Evolutionary conservation across 495 filamentous ascomycete genomes (phyloP).

Genomic region (Corynascus novoguineensis): DNA sequence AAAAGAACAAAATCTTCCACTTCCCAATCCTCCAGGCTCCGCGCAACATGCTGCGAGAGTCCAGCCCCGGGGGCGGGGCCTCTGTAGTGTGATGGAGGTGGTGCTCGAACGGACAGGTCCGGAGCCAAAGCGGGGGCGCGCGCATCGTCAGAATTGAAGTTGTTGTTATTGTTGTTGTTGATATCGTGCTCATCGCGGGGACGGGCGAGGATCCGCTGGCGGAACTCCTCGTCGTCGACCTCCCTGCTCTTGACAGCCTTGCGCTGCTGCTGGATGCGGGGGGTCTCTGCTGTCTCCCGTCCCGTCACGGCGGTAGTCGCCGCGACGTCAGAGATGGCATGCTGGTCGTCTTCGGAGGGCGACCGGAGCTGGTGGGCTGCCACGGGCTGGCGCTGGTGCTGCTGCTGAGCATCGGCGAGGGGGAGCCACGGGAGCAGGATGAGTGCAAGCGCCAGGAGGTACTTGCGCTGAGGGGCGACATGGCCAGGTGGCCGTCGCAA

Average conservation of each 20-base stretch:
- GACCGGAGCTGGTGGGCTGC: slow-evolving; percentile 24
- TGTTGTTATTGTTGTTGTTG: slow-evolving; percentile 35
- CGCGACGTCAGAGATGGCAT: slow-evolving; percentile 24
- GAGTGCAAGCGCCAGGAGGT: slow-evolving; percentile 46
- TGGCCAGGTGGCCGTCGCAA: slow-evolving; percentile 52
- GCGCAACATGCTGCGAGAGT: slow-evolving; percentile 76
- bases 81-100: slow-evolving; percentile 59
- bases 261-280: slow-evolving; percentile 21
- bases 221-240: slow-evolving; percentile 5
- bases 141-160: slow-evolving; percentile 62
- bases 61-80: slow-evolving; percentile 51
- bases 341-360: slow-evolving; percentile 28
- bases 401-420: slow-evolving; percentile 55
- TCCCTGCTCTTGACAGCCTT: slow-evolving; percentile 21
- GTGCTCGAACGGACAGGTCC: slow-evolving; percentile 81
- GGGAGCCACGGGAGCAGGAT: slow-evolving; percentile 48
- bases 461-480: slow-evolving; percentile 42
- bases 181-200: slow-evolving; percentile 23
- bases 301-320: slow-evolving; percentile 25
- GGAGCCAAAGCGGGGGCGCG: slow-evolving; percentile 93
- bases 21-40: slow-evolving; percentile 96
- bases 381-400: slow-evolving; percentile 40
- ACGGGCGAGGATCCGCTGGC: slow-evolving; percentile 16
- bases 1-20: slow-evolving; percentile 99
- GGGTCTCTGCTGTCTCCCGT: slow-evolving; percentile 25